Evolutionary conservation across 495 filamentous ascomycete genomes (phyloP).

Genomic region (Trichocladium antarcticum): DNA sequence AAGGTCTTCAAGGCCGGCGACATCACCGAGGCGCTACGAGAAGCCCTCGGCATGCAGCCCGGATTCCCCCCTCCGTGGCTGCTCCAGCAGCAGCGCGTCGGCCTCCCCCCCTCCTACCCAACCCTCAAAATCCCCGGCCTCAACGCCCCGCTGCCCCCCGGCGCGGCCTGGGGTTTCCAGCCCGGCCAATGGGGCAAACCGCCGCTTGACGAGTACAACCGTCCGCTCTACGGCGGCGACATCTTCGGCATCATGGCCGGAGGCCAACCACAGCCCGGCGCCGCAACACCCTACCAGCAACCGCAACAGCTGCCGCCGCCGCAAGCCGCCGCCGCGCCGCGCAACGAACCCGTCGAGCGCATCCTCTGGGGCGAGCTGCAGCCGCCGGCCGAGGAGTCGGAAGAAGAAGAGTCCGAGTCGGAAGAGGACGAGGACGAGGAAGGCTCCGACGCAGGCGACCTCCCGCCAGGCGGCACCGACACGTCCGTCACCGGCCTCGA

Average conservation of each 20-base stretch:
- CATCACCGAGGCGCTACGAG: conserved; percentile 77
- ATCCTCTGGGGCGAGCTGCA: conserved; percentile 93
- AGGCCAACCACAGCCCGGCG: conserved; percentile 35
- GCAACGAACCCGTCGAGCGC: conserved; percentile 75
- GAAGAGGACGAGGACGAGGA: conserved; percentile 65
- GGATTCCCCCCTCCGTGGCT: conserved; percentile 94
- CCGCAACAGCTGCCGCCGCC: conserved; percentile 11
- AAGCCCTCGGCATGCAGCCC: conserved; percentile 87
- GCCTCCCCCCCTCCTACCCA: conserved; percentile 87
- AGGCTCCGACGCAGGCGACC: conserved; percentile 46
- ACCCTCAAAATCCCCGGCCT: conserved; percentile 85
- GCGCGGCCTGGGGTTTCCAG: conserved; percentile 90
- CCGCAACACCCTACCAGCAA: conserved; percentile 20
- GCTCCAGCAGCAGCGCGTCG: conserved; percentile 89
- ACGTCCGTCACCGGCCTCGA: conserved; percentile 62
- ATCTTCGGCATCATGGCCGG: conserved; percentile 73
- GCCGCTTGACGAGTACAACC: conserved; percentile 81
- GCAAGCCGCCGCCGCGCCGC: conserved; percentile 30
- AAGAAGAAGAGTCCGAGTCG: conserved; percentile 62
- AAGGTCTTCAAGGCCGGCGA: conserved; percentile 83
- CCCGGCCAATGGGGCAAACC: conserved; percentile 95
- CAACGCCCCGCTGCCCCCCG: conserved; percentile 89
- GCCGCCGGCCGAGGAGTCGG: conserved; percentile 65
- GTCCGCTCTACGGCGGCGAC: conserved; percentile 84
- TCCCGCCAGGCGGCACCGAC: conserved; percentile 49